Base-by-base conservation (phyloP, 345 rosid genomes). In the Pistacia vera region DNA sequence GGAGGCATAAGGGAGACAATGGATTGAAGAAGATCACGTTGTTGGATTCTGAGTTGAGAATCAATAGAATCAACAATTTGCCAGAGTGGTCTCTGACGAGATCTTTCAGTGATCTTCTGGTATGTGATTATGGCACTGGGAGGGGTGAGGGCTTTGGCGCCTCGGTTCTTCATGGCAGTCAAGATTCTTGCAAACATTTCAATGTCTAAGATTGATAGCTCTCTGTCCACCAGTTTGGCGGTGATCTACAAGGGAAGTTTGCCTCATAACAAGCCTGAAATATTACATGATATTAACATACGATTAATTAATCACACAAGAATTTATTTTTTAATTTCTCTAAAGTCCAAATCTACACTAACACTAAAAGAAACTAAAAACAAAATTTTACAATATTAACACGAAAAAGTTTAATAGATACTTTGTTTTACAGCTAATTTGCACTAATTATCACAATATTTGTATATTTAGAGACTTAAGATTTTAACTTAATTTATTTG, bases 141-240 rank as follows among this genome's bases (percentile, higher is more conserved):
- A 35, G 91, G 2, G 14, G 92, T 83, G 5, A 88, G 81, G 18
- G 93, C 69, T 79, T 91, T 93, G 0, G 93, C 89, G 0, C 97
- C 97, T 60, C 92, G 86, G 67, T 86, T 86, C 59, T 82, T 92
- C 97, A 93, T 93, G 0, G 91, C 81, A 22, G 77, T 36, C 65
- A 92, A 73, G 38, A 92, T 82, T 75, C 83, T 84, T 22, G 87
- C 79, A 52, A 96, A 78, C 75, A 88, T 88, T 33, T 77, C 85
- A 0, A 91, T 60, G 68, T 87, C 92, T 28, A 96, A 75, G 66
- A 96, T 92, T 18, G 97, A 89, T 12, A 96, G 83, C 86, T 93
- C 80, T 93, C 97, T 2, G 93, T 86, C 99, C 99, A 96, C 99
- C 99, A 96, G 75, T 93, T 93, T 1, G 95, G 88, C 35, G 98